phyloP scores from a whole-genome alignment of 768 basidiomycete genomes.

The Chalciporus pseudorubinellus region DNA sequence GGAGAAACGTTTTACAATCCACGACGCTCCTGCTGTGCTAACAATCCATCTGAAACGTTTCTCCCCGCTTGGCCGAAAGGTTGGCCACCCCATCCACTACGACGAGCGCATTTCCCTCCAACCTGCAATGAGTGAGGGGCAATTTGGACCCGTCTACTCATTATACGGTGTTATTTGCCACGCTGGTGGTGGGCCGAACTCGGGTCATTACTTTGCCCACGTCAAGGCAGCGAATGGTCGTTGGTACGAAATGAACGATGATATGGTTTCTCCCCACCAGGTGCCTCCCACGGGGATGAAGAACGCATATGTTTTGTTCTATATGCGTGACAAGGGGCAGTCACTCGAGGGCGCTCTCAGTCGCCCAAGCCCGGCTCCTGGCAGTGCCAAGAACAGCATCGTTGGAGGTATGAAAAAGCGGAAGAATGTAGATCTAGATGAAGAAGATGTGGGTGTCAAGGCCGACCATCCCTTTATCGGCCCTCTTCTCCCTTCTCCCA shows the following conservation, averaged over 20 bases:
- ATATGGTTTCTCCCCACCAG: conserved; percentile 50
- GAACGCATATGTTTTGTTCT: conserved; percentile 93
- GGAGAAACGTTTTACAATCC: conserved; percentile 85
- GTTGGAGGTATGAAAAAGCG: conserved; percentile 48
- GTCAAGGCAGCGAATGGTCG: conserved; percentile 65
- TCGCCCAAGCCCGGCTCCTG: conserved; percentile 17
- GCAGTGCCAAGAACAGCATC: conserved; percentile 36
- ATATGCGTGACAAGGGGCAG: conserved; percentile 79
- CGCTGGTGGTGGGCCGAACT: conserved; percentile 89
- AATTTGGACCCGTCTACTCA: conserved; percentile 75
- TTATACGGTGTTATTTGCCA: conserved; percentile 93
- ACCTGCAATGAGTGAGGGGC: conserved; percentile 79
- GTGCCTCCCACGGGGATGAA: conserved; percentile 57
- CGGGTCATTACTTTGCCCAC: conserved; percentile 91
- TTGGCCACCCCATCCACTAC: conserved; percentile 75
- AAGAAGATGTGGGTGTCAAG: conserved; percentile 49
- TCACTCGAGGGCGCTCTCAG: conserved; percentile 60
- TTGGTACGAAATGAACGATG: conserved; percentile 97
- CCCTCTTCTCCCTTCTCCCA: conserved; percentile 56
- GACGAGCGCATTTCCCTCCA: conserved; percentile 69
- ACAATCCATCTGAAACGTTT: conserved; percentile 97
- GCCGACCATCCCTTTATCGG: conserved; percentile 58
- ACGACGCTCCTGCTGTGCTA: conserved; percentile 83
- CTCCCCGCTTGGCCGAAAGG: conserved; percentile 85
- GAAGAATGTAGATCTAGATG: conserved; percentile 45